A percentile compares a stretch with the other conserved stretches of the same genome.
phyloP scores from a whole-genome alignment of 306 rosid species.

The Ziziphus jujuba region DNA sequence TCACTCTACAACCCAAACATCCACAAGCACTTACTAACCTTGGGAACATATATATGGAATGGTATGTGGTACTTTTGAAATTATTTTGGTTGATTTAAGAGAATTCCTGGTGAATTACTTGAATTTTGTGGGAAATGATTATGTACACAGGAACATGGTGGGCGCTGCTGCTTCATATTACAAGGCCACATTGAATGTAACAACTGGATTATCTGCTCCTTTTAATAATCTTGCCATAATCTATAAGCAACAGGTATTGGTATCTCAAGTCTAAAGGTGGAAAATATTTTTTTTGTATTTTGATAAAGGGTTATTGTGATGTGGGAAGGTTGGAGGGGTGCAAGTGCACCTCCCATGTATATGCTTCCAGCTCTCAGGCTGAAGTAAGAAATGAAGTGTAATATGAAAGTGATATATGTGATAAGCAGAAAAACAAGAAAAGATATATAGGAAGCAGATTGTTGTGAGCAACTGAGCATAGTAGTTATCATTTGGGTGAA shows the following conservation, averaged over 20 bases:
- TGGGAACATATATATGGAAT: conserved; percentile 96
- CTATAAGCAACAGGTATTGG: conserved; percentile 84
- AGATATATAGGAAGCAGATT: background rate
- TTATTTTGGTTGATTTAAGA: conserved; percentile 9
- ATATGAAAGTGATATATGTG: background rate
- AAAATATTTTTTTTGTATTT: background rate
- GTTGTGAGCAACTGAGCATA: background rate
- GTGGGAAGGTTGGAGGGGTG: background rate
- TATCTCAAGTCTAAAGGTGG: background rate
- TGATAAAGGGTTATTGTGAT: background rate
- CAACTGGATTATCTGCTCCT: conserved; percentile 95
- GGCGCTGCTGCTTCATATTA: conserved; percentile 90
- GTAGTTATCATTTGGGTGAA: too few relatives aligned
- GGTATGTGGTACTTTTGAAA: conserved; percentile 45
- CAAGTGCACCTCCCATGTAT: background rate
- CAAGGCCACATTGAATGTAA: conserved; percentile 88
- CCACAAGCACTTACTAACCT: conserved; percentile 98
- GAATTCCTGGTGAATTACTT: background rate
- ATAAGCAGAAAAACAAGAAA: background rate
- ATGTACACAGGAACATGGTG: conserved; percentile 79
- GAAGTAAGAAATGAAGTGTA: background rate
- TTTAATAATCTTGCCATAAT: conserved; percentile 92
- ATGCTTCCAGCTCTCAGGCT: background rate
- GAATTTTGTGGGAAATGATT: background rate
- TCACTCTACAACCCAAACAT: conserved; percentile 82